Evolutionary conservation across 1,284 basidiomycete genomes (phyloP), one percentile per base, ranked within the genome.

Genomic region (Chiua sp.): DNA sequence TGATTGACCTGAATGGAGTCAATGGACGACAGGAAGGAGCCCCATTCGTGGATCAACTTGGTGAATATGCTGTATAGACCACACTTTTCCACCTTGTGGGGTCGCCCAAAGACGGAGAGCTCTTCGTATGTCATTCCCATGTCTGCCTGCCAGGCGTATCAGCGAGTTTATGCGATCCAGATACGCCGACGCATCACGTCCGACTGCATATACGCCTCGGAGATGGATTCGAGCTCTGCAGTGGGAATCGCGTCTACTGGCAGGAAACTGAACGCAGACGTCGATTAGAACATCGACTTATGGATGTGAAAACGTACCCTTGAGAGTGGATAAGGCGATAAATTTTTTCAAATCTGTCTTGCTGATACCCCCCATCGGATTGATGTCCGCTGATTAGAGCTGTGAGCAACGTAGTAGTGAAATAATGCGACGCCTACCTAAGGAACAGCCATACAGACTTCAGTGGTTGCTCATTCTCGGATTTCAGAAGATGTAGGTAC

Each of bases 61-160:
- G 91, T 94, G 73, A 97, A 99, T 84, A 92, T 98, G 79, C 91
- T 92, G 77, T 96, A 98, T 2, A 98, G 97, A 2, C 98, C 98
- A 69, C 94, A 96, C 78, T 98, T 98, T 69, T 96, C 94, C 33
- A 98, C 88, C 78, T 99, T 99, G 59, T 97, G 87, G 44, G 99
- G 82, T 37, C 96, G 83, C 32, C 97, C 97, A 69, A 96, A 98
- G 30, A 95, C 87, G 8, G 93, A 95, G 20, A 99, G 84, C 72
- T 99, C 97, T 69, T 99, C 94, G 75, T 99, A 99, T 2, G 96
- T 98, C 96, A 99, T 98, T 26, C 97, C 98, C 95, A 98, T 97
- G 71, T 98, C 96, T 12, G 88, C 87, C 91, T 93, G 51, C 13
- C 23, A 39, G 51, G 35, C 35, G 10, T 4, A 23, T 39, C n/a